Evolutionary conservation across 164 flowering plant species (phyloP).

Genomic region (grape (Vitis vinifera)): ASM3070453v1 NC_081805.1:10345001-10345500

Average conservation of each 20-base stretch:
- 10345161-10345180: no score
- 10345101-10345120: no score
- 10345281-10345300: background rate
- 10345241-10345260: no score
- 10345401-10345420: slow-evolving; percentile 13
- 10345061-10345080: background rate
- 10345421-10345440: background rate
- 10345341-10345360: background rate
- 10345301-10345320: background rate
- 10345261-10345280: background rate
- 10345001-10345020: background rate
- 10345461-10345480: background rate
- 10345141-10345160: no score
- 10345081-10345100: no score
- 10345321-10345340: no score
- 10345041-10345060: background rate
- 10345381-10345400: background rate
- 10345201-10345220: no score
- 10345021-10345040: background rate
- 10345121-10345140: no score
- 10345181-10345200: no score
- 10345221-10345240: no score
- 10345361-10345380: background rate
- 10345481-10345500: background rate
- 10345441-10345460: background rate